These are phyloP conservation scores for Dactylonectria macrodidyma DNA, from an alignment of 2,329 filamentous ascomycete species.

Conservation along the genomic window DNA sequence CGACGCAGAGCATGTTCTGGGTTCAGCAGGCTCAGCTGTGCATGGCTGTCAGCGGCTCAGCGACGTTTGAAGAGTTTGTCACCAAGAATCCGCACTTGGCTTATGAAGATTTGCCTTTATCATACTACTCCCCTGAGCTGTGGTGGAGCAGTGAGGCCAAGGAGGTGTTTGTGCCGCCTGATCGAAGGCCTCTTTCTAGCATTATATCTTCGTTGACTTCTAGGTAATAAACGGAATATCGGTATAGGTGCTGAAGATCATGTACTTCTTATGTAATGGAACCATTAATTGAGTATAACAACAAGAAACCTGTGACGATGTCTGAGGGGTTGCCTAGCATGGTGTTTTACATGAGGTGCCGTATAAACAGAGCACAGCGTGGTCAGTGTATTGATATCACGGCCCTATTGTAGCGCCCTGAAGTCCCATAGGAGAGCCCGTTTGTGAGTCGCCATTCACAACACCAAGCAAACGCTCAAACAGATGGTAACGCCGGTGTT, in stretches of 20 bases:
- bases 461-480: too few relatives aligned
- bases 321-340: too few relatives aligned
- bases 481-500: too few relatives aligned
- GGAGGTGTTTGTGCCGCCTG: constrained; percentile 42
- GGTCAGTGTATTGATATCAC: too few relatives aligned
- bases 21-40: constrained; percentile 43
- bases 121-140: constrained; percentile 48
- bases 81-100: constrained; percentile 38
- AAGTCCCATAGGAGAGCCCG: too few relatives aligned
- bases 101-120: constrained; percentile 46
- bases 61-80: constrained; percentile 42
- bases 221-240: background rate
- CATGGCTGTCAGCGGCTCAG: constrained; percentile 7
- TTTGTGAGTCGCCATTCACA: too few relatives aligned
- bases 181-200: constrained; percentile 41
- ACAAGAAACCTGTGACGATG: too few relatives aligned
- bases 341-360: too few relatives aligned
- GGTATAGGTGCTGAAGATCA: background rate
- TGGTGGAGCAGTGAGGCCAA: constrained; percentile 48
- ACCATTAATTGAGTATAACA: too few relatives aligned
- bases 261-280: background rate
- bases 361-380: too few relatives aligned
- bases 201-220: constrained; percentile 26
- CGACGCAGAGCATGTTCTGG: constrained; percentile 50
- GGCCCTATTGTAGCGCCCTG: too few relatives aligned